Evolutionary conservation across 1,284 basidiomycete species (phyloP).

Genomic region (Leccinum subfulvum): DNA sequence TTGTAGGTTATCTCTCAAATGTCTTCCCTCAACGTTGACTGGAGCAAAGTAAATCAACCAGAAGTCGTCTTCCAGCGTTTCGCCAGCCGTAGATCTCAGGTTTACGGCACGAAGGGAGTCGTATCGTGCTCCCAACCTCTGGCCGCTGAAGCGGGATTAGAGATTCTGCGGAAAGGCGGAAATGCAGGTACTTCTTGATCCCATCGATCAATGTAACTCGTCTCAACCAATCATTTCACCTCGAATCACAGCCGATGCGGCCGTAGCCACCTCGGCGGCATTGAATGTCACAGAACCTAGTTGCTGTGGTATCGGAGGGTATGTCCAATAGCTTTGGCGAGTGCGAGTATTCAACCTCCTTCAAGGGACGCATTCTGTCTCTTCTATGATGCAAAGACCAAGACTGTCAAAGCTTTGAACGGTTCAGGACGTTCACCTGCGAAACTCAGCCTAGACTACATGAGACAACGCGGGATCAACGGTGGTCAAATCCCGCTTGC

Average conservation of each 20-base stretch:
- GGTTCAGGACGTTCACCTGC: slow-evolving; percentile 85
- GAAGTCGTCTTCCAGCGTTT: slow-evolving; percentile 60
- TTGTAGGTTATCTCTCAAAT: slow-evolving; percentile 25
- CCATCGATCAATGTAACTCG: not conserved
- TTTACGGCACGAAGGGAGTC: slow-evolving; percentile 84
- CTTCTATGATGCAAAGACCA: slow-evolving; percentile 82
- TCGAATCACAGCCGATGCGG: slow-evolving; percentile 56
- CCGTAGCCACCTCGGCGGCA: slow-evolving; percentile 82
- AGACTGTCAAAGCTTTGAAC: slow-evolving; percentile 80
- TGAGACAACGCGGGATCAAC: slow-evolving; percentile 67
- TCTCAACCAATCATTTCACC: slow-evolving; percentile 2
- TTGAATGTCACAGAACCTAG: slow-evolving; percentile 86
- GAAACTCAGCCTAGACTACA: slow-evolving; percentile 75
- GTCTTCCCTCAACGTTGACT: slow-evolving; percentile 55
- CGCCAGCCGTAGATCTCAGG: slow-evolving; percentile 69
- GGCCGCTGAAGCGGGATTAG: slow-evolving; percentile 84
- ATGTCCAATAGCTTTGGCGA: slow-evolving; percentile 19
- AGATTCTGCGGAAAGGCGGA: slow-evolving; percentile 86
- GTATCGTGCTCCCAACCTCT: slow-evolving; percentile 90
- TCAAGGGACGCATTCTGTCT: slow-evolving; percentile 86
- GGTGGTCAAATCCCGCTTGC: slow-evolving; percentile 67
- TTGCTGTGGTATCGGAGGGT: slow-evolving; percentile 82
- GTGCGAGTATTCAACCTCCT: slow-evolving; percentile 11
- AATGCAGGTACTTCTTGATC: slow-evolving; percentile 68
- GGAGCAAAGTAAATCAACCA: slow-evolving; percentile 66